Conservation (phyloP, 225 moss, liverwort and hornwort genomes). For the Climacium dendroides region DNA sequence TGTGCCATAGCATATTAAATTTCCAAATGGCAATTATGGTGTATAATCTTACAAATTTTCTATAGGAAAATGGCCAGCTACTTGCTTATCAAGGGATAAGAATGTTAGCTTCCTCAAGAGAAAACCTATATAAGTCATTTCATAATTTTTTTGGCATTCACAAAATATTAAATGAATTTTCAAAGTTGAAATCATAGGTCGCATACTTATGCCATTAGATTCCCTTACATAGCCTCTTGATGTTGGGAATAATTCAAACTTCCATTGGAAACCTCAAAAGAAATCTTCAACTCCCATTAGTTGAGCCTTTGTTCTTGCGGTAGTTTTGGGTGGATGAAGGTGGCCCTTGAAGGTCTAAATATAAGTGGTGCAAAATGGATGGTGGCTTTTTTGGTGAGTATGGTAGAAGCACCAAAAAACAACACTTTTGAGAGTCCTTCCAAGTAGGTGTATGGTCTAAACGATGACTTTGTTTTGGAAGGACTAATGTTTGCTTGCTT, state of each 20-base stretch:
- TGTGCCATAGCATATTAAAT: too few relatives aligned
- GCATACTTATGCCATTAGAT: background rate
- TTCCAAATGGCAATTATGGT: background rate
- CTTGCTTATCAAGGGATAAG: too few relatives aligned
- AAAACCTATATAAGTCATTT: too few relatives aligned
- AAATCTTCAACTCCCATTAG: background rate
- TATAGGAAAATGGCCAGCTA: too few relatives aligned
- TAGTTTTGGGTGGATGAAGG: background rate
- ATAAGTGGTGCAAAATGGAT: background rate
- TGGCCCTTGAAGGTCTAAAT: background rate
- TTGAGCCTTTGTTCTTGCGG: background rate
- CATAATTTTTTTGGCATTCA: background rate
- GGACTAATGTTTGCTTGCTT: too few relatives aligned
- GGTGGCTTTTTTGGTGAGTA: fast-evolving
- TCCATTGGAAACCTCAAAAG: background rate
- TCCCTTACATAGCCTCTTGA: background rate
- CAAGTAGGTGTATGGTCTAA: too few relatives aligned
- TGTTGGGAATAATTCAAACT: fast-evolving
- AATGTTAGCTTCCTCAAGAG: too few relatives aligned
- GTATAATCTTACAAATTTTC: too few relatives aligned
- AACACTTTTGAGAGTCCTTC: too few relatives aligned
- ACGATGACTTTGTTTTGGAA: too few relatives aligned
- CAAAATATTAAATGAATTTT: background rate
- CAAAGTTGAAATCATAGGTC: background rate
- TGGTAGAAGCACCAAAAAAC: too few relatives aligned